Base-by-base conservation (phyloP, 176 grass and related monocot genomes). In the Tillandsia leiboldiana region DNA sequence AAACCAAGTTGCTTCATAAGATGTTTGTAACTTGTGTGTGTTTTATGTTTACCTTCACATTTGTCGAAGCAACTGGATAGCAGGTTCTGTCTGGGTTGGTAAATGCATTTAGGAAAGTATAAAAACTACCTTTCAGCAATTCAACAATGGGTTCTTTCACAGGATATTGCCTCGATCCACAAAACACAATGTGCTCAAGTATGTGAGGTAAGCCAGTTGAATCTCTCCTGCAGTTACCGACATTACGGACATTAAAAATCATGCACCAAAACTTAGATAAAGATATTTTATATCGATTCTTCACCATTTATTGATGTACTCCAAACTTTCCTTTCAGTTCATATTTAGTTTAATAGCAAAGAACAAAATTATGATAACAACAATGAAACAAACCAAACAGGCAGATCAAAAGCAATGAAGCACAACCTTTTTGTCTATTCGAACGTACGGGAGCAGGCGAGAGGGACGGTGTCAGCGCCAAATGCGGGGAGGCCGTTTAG, bases 141-240 rank as follows among this genome's bases (percentile, higher is more conserved):
- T 99, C 94, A 53, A 99, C 94, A 99, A 99, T 93, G 73, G 94
- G 94, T 80, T 93, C 86, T 86, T 99, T 99, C 66, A 99, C 80
- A 67, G 94, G 94, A 74, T 99, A 99, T 65, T 99, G 93, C 72
- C 89, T 86, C 27, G 94, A 99, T 73, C 94, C 94, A 70, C 89
- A 99, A 51, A 99, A 68, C 75, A 90, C 94, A 73, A 89, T 99
- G 49, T 99, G 94, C 75, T 99, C 94, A 67, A 99, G 86, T 52
- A 99, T 99, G 66, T 99, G 94, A 80, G 94, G 94, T 72, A 92
- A 90, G 65, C 94, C 94, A 20, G 94, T 93, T 12, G 89, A 93
- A 85, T 97, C 89, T 72, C 87, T 90, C 64, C 94, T 97, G 80
- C 67, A 53, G 29, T 33, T 33, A 33, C 29, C 29, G 29, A 33